Evolutionary conservation across 1,284 basidiomycete genomes (phyloP), one percentile per base, ranked within the genome.

Genomic region (Ustilago tritici): DNA sequence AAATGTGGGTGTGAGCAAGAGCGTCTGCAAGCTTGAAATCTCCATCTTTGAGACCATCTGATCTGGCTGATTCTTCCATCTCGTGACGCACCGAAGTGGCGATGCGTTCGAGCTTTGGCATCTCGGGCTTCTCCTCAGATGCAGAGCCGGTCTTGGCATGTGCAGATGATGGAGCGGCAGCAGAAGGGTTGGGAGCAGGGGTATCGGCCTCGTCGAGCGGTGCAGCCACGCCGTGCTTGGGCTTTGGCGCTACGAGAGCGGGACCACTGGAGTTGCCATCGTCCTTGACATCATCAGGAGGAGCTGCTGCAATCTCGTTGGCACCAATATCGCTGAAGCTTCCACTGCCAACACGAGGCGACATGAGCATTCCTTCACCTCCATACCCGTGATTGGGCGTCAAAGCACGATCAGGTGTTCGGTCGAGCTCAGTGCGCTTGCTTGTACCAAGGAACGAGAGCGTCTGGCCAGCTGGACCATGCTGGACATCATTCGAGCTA

Each of bases 21-120:
- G 79, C 64, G n/a, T 83, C 80, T 11, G 84, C 84, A 19, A 81
- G 77, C 59, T 82, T 72, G 35, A 87, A 79, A 41, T 86, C 80
- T 12, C 72, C 77, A 17, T 77, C 70, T 43, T 72, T 68, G 58
- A 85, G 72, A 19, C 82, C 83, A 49, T 85, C 81, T 8, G 76
- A 69, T 40, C 75, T 76, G 50, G 83, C 82, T 6, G 78, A 78
- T 35, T 75, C 64, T 46, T 79, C 75, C 62, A 81, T 80, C 67
- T 84, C 80, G 4, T 73, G 58, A 28, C 82, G 78, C 6, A 80
- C 70, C 23, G 64, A 43, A 7, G 79, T 79, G 28, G 69, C 65
- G 70, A 80, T 82, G 11, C 78, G 78, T 49, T 68, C 68, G 54
- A 81, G 49, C 34, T 65, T 60, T 2, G 77, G 80, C 76, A 80